Evolutionary conservation across 495 filamentous ascomycete species (phyloP).

Genomic region (Pseudotulostoma volvatum): DNA sequence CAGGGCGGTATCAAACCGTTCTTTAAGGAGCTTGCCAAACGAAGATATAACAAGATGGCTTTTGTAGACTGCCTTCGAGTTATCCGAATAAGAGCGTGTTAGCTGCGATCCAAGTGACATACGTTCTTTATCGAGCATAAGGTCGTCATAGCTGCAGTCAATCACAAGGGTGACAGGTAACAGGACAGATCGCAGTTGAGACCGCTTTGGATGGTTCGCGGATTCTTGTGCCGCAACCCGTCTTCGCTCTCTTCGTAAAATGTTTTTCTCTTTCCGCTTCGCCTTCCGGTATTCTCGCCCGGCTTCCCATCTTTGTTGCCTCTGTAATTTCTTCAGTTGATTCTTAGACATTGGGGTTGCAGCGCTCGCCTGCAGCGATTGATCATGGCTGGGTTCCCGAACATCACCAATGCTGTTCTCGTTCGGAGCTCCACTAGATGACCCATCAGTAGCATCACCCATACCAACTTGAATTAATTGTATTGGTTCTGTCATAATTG

Average conservation of each 20-base stretch:
- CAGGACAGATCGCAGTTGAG: conserved; percentile 23
- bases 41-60: conserved; percentile 59
- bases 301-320: conserved; percentile 49
- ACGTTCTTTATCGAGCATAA: conserved; percentile 73
- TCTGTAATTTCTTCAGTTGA: conserved; percentile 55
- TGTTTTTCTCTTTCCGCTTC: conserved; percentile 54
- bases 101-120: conserved; percentile 69
- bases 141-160: conserved; percentile 81
- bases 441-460: no score
- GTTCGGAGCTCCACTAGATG: not conserved
- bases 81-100: conserved; percentile 78
- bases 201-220: conserved; percentile 22
- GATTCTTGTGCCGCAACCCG: conserved; percentile 23
- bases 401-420: no score
- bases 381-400: conserved; percentile 21
- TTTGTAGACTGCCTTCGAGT: conserved; percentile 45
- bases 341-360: conserved; percentile 51
- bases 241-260: conserved; percentile 45
- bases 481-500: not conserved
- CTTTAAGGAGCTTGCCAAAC: conserved; percentile 57
- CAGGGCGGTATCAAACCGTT: conserved; percentile 62
- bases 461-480: no score
- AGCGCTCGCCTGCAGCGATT: not conserved
- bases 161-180: conserved; percentile 66
- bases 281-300: conserved; percentile 50